Conservation (phyloP, 2,329 filamentous ascomycete species). For the Hypoxylon sp. region DNA sequence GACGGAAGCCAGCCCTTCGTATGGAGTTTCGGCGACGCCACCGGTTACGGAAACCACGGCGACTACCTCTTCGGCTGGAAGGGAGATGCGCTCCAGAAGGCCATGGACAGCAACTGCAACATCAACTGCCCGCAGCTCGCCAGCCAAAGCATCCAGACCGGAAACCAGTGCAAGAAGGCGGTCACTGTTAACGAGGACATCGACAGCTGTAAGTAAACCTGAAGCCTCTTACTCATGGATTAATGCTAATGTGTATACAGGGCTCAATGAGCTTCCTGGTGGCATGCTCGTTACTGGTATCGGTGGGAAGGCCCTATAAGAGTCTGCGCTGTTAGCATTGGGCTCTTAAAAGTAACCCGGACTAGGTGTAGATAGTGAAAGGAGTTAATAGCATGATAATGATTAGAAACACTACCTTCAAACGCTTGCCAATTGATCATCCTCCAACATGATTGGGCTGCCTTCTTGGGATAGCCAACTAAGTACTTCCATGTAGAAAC, state of each 20-base stretch:
- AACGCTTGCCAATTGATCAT: too few species aligned
- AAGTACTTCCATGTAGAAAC: too few species aligned
- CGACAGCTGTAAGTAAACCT: conserved; percentile 41
- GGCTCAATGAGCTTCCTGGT: conserved; percentile 36
- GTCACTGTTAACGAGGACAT: conserved; percentile 36
- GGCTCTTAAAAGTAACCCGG: too few species aligned
- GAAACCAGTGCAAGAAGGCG: conserved; percentile 36
- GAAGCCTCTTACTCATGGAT: too few species aligned
- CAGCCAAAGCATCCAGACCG: conserved; percentile 34
- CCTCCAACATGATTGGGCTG: not conserved
- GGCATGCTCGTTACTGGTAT: conserved; percentile 35
- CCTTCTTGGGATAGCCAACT: too few species aligned
- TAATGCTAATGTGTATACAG: too few species aligned
- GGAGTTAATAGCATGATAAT: conserved; percentile 10
- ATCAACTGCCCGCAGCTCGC: conserved; percentile 39
- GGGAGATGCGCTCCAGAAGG: conserved; percentile 46
- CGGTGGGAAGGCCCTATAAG: conserved; percentile 27
- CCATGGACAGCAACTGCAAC: conserved; percentile 46
- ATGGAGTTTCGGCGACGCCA: conserved; percentile 39
- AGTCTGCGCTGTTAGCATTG: too few species aligned
- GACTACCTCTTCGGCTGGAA: conserved; percentile 50
- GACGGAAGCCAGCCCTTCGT: conserved; percentile 42
- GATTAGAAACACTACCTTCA: too few species aligned
- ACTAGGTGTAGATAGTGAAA: not conserved
- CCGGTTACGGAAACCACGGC: conserved; percentile 48